Base-by-base conservation (phyloP, 202 grass and related monocot genomes). In the Schoenoplectus triqueter region DNA sequence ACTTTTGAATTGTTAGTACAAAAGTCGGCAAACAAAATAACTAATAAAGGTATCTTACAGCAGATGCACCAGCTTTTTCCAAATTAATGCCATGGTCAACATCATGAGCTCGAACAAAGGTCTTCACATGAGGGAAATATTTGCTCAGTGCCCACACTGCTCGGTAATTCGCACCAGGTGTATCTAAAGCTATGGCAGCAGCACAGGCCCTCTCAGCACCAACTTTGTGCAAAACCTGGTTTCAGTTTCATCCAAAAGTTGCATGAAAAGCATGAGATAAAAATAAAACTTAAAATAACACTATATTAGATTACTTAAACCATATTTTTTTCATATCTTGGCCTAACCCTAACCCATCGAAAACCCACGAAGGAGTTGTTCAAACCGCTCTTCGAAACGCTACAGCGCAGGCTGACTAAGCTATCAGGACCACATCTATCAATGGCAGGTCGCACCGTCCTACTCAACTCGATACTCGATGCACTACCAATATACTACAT, bases 51-150 rank as follows among this genome's bases (percentile, higher is more conserved):
- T 64, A 41, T 88, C 96, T 87, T 94, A 99, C 96, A 77, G 93
- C 96, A 64, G 85, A 84, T 87, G 96, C 96, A 81, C 96, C 96
- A 8, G 93, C 96, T 83, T 99, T 99, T 89, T 99, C 96, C 88
- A 99, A 91, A 91, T 99, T 99, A 86, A 99, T 76, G 76, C 96
- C 96, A 87, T 99, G 96, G 84, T 90, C 93, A 84, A 99, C 93
- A 87, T 99, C 96, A 89, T 99, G 96, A 50, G 96, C 96, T 84
- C 91, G 87, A 80, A 99, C 96, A 86, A 99, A 99, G 80, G 96
- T 99, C 80, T 99, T 99, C 41, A 96, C 89, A 70, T 99, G 90
- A 69, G 96, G 96, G 66, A 94, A 99, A 86, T 99, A 96, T 92
- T 99, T 99, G 84, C 73, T 99, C 79, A 96, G 84, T 82, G 96